Base-by-base conservation (phyloP, 352 stramenopile genomes). In the Phytopythium vexans region DNA sequence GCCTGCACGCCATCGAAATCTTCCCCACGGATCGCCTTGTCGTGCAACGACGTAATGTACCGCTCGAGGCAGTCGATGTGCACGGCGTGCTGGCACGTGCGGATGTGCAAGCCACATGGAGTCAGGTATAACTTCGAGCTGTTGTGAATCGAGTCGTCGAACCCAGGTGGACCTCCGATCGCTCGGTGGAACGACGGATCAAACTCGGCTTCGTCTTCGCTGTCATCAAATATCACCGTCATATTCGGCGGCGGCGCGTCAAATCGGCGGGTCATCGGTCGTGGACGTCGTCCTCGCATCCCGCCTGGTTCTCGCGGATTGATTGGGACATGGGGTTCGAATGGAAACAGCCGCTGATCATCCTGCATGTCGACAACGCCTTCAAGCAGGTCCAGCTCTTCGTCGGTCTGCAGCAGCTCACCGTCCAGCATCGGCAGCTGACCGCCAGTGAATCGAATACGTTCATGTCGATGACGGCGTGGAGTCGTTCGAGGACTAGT, bases 1-100 rank as follows among this genome's bases (percentile, higher is more conserved):
- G 86, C 86, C 62, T 95, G 86, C 52, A 92, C 82, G 8, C 86
- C 86, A 56, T 95, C 86, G 62, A 94, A 95, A 41, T 95, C 86
- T 60, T 95, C 86, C 33, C 86, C 86, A 41, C 83, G 86, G 55
- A 91, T 91, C 3, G 86, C 86, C 49, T 95, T 95, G 41, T 95
- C 78, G 56, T 95, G 83, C 33, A 95, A 60, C 6, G 83, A 94
- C 12, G 68, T 81, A 44, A 95, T 94, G 54, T 95, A 95, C 2
- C 80, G 76, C 58, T 95, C 86, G 21, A 95, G 62, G 41, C 86
- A 95, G n/a, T 88, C 70, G 37, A 92, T 90, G 48, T 95, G 86
- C 11, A 95, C 86, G 10, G 81, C 85, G 44, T 95, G 86, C 49
- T 95, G 86, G 39, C 86, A 95, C 9, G 86, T 95, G 33, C 86